Percentiles rank a stretch among this genome's conserved stretches.
phyloP scores from a whole-genome alignment of 1,139 yeast species.

The Lizanozyma gosingica region DNA sequence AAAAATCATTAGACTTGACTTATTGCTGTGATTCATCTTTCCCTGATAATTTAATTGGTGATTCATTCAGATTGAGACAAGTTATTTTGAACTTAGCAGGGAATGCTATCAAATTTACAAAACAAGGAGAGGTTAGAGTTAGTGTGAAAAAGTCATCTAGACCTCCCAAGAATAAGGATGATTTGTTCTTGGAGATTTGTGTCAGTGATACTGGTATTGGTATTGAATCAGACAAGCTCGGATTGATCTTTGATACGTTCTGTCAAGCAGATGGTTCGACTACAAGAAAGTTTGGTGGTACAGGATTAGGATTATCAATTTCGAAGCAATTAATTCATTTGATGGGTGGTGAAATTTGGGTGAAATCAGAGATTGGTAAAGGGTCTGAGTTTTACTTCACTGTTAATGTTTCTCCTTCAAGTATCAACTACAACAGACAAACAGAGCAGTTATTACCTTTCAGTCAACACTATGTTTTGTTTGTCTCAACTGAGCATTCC shows the following conservation, averaged over 20 bases:
- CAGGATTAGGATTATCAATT: conserved; percentile 79
- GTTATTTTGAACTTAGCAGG: conserved; percentile 80
- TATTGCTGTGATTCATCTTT: conserved; percentile 79
- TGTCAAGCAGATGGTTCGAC: conserved; percentile 93
- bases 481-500: conserved; percentile 59
- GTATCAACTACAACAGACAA: conserved; percentile 52
- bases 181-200: conserved; percentile 65
- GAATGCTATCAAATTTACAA: conserved; percentile 81
- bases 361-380: conserved; percentile 67
- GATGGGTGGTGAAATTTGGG: conserved; percentile 93
- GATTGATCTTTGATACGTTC: conserved; percentile 77
- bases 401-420: conserved; percentile 67
- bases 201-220: conserved; percentile 89
- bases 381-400: conserved; percentile 81
- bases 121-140: conserved; percentile 65
- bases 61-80: conserved; percentile 76
- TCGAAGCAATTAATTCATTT: conserved; percentile 78
- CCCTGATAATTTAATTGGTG: conserved; percentile 82
- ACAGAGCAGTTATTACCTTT: conserved; percentile 69
- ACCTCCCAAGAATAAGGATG: conserved; percentile 1
- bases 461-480: conserved; percentile 57
- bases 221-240: conserved; percentile 73
- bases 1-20: conserved; percentile 68
- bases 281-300: conserved; percentile 86
- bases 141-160: conserved; percentile 43